These are phyloP conservation scores for Cordyceps cicadae DNA, from an alignment of 2,329 filamentous ascomycete species.

Conservation along the genomic window DNA sequence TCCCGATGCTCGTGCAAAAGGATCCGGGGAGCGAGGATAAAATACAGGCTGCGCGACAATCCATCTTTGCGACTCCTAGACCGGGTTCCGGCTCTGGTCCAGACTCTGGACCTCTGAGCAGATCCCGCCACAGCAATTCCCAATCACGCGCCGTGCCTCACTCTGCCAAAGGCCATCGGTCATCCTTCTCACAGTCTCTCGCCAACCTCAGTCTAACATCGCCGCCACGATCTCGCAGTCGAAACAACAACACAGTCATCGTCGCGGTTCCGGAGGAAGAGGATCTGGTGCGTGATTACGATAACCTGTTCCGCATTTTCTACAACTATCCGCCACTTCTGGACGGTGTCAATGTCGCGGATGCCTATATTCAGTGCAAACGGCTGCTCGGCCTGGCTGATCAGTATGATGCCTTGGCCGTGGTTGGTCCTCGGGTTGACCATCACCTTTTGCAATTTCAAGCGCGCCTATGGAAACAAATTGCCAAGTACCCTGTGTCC, in stretches of 20 bases:
- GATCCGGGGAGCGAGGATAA: conserved; percentile 32
- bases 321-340: conserved; percentile 84
- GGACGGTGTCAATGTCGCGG: conserved; percentile 80
- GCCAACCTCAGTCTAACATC: conserved; percentile 59
- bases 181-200: conserved; percentile 74
- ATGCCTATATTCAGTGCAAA: conserved; percentile 91
- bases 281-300: conserved; percentile 82
- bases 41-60: conserved; percentile 15
- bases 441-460: conserved; percentile 92
- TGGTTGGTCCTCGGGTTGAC: conserved; percentile 83
- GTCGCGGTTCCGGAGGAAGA: conserved; percentile 51
- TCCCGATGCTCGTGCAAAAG: conserved; percentile 82
- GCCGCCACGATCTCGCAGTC: conserved; percentile 30
- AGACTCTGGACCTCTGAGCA: conserved; percentile 20
- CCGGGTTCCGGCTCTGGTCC: conserved; percentile 40
- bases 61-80: conserved; percentile 23
- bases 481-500: conserved; percentile 88
- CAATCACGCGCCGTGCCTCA: conserved; percentile 34
- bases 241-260: conserved; percentile 24
- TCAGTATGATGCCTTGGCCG: conserved; percentile 82
- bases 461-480: conserved; percentile 86
- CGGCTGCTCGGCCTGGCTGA: conserved; percentile 81
- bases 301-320: conserved; percentile 91
- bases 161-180: neutral
- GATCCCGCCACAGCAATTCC: conserved; percentile 35